phyloP scores from a whole-genome alignment of 306 rosid genomes.

The Pyrus communis region DNA sequence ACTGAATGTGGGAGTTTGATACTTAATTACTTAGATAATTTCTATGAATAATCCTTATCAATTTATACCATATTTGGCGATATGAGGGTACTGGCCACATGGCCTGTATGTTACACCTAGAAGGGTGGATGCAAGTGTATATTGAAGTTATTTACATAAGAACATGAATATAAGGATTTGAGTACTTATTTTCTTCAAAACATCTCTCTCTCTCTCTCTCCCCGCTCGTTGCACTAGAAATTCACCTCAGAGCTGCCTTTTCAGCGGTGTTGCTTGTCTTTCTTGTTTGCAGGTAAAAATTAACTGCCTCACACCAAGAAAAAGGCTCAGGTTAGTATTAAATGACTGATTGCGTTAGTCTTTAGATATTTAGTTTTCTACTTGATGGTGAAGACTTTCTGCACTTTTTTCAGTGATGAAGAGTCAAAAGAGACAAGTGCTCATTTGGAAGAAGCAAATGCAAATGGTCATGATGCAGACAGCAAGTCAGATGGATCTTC shows the following conservation, averaged over 20 bases:
- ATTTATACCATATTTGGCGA: background rate
- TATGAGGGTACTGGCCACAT: background rate
- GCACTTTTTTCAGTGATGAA: constrained; percentile 24
- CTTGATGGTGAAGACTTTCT: constrained; percentile 4
- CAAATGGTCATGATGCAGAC: constrained; percentile 20
- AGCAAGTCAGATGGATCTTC: constrained; percentile 36
- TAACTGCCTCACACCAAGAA: constrained; percentile 37
- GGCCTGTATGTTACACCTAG: background rate
- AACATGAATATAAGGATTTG: background rate
- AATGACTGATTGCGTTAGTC: background rate
- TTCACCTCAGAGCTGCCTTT: background rate
- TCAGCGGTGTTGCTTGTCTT: background rate
- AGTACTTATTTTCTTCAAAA: background rate
- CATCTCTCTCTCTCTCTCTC: background rate
- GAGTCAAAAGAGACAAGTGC: constrained; percentile 19
- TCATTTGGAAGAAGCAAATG: constrained; percentile 17
- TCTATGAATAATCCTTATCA: background rate
- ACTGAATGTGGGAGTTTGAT: background rate
- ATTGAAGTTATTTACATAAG: background rate
- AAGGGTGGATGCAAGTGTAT: background rate
- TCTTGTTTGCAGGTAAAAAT: constrained; percentile 39
- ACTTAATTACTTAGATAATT: background rate
- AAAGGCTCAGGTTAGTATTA: constrained; percentile 32
- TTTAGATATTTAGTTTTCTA: background rate
- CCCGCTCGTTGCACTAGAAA: background rate